A percentile compares a stretch with the other conserved stretches of the same genome.
Evolutionary conservation across 306 rosid genomes (phyloP).

Genomic region (Prunus padus): DNA sequence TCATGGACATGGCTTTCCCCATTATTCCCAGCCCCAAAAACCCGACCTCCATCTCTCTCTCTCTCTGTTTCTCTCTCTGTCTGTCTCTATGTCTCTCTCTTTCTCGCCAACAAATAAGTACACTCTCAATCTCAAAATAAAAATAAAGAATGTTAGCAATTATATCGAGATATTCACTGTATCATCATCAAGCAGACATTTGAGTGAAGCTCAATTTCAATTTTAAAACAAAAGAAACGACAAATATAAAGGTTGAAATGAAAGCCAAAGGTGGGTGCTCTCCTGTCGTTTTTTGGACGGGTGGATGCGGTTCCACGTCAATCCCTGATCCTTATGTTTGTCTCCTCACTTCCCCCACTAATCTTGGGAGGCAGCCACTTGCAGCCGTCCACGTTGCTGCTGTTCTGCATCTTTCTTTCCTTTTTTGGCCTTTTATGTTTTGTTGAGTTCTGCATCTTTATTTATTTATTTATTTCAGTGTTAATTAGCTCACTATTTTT

Average conservation of each 20-base stretch:
- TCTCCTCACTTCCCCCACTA: background rate
- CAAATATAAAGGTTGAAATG: background rate
- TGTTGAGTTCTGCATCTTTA: too few species aligned
- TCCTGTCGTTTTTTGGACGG: background rate
- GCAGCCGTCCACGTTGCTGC: background rate
- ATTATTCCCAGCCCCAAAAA: constrained; percentile 86
- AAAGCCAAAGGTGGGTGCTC: background rate
- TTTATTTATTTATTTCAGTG: too few species aligned
- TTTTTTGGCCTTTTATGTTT: too few species aligned
- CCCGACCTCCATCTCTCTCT: constrained; percentile 57
- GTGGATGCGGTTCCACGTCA: background rate
- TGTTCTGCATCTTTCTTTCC: background rate
- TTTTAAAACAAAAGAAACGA: background rate
- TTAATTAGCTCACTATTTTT: too few species aligned
- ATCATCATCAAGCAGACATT: background rate
- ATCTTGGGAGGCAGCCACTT: background rate
- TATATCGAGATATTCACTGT: too few species aligned
- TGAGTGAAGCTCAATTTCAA: background rate
- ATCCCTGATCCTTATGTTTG: background rate
- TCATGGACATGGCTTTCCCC: constrained; percentile 80
- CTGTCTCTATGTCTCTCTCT: constrained; percentile 11
- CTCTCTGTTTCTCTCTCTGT: background rate
- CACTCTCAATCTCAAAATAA: background rate
- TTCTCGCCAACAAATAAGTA: background rate
- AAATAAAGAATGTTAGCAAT: background rate